Evolutionary conservation across 2,329 filamentous ascomycete species (phyloP).

Genomic region (Cryphonectria naterciae): DNA sequence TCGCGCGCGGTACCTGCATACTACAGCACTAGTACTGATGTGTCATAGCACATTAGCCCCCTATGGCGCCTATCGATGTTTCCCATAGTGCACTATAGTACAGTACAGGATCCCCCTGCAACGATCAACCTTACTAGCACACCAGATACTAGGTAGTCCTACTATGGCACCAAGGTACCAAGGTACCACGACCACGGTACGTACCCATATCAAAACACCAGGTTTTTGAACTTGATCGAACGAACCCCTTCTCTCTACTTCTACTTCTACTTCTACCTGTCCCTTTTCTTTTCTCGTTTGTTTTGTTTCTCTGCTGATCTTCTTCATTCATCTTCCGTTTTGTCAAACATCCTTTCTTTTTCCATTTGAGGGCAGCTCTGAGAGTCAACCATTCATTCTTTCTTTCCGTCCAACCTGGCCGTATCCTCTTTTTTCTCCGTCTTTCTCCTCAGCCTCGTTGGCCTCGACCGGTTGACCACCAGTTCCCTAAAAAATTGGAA

Average conservation of each 20-base stretch:
- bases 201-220: slow-evolving; percentile 5
- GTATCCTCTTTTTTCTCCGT: background rate
- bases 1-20: slow-evolving; percentile 15
- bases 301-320: background rate
- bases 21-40: background rate
- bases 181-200: background rate
- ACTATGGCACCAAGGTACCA: background rate
- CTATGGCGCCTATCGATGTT: background rate
- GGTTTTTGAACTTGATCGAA: background rate
- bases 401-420: background rate
- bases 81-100: background rate
- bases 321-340: slow-evolving; percentile 3
- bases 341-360: slow-evolving; percentile 14
- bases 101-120: background rate
- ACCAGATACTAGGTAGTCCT: background rate
- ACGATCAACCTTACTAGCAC: background rate
- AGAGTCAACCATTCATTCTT: slow-evolving; percentile 21
- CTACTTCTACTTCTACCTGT: slow-evolving; percentile 2
- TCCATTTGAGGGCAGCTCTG: slow-evolving; percentile 13
- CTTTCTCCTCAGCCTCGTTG: slow-evolving; percentile 2
- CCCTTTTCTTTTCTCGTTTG: background rate
- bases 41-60: background rate
- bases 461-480: slow-evolving; percentile 7
- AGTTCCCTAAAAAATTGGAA: background rate
- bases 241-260: background rate